A percentile compares a stretch with the other conserved stretches of the same genome.
Evolutionary conservation across 176 grass and related monocot species (phyloP).

Genomic region (Hsuehochloa calcarea): DNA sequence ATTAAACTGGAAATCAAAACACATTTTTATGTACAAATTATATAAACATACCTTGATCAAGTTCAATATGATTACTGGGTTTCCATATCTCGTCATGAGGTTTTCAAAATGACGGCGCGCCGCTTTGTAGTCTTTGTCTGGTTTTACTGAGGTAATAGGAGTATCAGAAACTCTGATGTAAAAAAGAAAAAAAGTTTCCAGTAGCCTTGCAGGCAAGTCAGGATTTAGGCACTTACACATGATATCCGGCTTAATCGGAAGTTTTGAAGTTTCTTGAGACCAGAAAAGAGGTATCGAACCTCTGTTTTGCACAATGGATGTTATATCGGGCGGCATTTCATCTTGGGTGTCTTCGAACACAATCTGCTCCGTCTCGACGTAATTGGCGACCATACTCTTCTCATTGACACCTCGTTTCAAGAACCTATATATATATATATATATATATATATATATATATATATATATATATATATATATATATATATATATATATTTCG

Average conservation of each 20-base stretch:
- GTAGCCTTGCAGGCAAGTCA: background rate
- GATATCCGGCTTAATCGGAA: slow-evolving; percentile 59
- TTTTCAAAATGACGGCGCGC: slow-evolving; percentile 53
- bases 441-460: too few relatives aligned
- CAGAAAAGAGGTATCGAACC: slow-evolving; percentile 66
- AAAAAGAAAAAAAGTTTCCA: background rate
- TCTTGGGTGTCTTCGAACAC: slow-evolving; percentile 38
- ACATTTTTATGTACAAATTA: too few relatives aligned
- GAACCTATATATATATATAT: too few relatives aligned
- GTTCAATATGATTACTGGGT: slow-evolving; percentile 54
- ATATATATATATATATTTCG: too few relatives aligned
- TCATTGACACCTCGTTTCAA: slow-evolving; percentile 62
- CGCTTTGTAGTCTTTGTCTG: slow-evolving; percentile 37
- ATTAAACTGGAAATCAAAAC: background rate
- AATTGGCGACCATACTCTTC: slow-evolving; percentile 63
- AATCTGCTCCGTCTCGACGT: slow-evolving; percentile 66
- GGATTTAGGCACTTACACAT: slow-evolving; percentile 30
- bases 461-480: too few relatives aligned
- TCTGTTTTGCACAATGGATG: slow-evolving; percentile 55
- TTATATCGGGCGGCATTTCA: slow-evolving; percentile 35
- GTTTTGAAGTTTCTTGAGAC: slow-evolving; percentile 58
- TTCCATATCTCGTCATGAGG: slow-evolving; percentile 52
- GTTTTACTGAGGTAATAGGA: slow-evolving; percentile 34
- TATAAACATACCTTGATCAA: slow-evolving; percentile 55
- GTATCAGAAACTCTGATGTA: background rate